Percentiles rank a stretch among this genome's conserved stretches.
These are phyloP conservation scores for Glycine tomentella DNA, from an alignment of 306 rosid genomes.

Conservation along the genomic window DNA sequence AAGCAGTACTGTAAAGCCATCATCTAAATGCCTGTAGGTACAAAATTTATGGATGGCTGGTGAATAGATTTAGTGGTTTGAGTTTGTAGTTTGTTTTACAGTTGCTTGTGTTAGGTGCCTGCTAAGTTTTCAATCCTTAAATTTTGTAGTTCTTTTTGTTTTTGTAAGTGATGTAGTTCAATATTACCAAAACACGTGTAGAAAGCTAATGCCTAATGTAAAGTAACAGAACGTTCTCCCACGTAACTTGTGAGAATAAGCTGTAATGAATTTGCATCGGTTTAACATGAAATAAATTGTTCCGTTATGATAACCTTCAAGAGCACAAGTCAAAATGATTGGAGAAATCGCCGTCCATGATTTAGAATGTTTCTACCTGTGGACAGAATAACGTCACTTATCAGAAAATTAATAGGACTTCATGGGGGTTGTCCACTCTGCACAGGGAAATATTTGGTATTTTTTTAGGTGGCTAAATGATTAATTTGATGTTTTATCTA, in stretches of 20 bases:
- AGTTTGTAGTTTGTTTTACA: slow-evolving; percentile 47
- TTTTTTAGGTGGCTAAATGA: too few relatives aligned
- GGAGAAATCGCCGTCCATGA: not conserved
- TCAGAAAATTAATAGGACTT: not conserved
- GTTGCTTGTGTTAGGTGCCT: slow-evolving; percentile 53
- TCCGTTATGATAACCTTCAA: slow-evolving; percentile 1
- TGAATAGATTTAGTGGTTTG: slow-evolving; percentile 44
- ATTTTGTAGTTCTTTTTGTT: slow-evolving; percentile 39
- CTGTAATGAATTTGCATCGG: slow-evolving; percentile 12
- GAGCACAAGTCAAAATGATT: not conserved
- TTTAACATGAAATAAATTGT: slow-evolving; percentile 24
- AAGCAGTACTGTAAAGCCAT: slow-evolving; percentile 66
- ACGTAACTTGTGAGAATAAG: slow-evolving; percentile 12
- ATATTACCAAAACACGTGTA: slow-evolving; percentile 20
- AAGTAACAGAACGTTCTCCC: slow-evolving; percentile 10
- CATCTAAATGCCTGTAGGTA: slow-evolving; percentile 56
- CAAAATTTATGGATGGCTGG: slow-evolving; percentile 69
- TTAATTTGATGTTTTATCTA: too few relatives aligned
- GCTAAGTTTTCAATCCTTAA: slow-evolving; percentile 28
- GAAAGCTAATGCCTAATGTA: not conserved
- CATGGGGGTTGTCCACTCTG: not conserved
- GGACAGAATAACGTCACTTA: not conserved
- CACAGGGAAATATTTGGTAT: not conserved
- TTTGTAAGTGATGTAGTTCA: slow-evolving; percentile 41
- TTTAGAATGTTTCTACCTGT: not conserved